These are phyloP conservation scores for Vaccinium corymbosum DNA, from an alignment of 148 eudicot genomes.

Conservation along the genomic window DNA sequence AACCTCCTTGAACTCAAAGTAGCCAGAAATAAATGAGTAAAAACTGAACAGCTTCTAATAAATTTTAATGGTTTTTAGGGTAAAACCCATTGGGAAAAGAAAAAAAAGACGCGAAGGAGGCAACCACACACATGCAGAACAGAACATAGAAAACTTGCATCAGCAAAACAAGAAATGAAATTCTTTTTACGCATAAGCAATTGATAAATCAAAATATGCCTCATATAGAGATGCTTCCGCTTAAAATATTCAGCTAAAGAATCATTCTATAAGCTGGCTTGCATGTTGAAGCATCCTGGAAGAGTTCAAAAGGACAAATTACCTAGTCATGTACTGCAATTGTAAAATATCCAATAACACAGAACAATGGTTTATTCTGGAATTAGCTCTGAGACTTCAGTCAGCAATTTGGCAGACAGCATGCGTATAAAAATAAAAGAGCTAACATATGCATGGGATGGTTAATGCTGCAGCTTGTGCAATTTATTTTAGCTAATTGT, in stretches of 20 bases:
- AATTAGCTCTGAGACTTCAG: background rate
- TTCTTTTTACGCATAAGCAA: background rate
- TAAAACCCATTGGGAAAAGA: background rate
- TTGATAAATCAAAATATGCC: background rate
- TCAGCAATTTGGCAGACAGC: background rate
- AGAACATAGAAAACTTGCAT: background rate
- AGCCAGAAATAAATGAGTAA: background rate
- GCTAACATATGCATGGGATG: background rate
- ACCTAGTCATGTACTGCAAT: background rate
- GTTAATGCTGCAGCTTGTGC: background rate
- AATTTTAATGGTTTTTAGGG: background rate
- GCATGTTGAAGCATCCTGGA: constrained; percentile 2
- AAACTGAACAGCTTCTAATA: background rate
- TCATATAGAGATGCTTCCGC: background rate
- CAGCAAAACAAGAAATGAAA: constrained; percentile 9
- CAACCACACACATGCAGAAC: background rate
- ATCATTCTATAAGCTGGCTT: background rate
- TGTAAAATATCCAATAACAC: background rate
- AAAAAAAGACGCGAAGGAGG: background rate
- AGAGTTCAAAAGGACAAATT: constrained; percentile 8
- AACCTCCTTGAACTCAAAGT: background rate
- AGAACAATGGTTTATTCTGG: background rate
- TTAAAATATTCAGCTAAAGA: background rate
- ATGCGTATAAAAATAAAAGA: background rate
- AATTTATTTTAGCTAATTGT: constrained; percentile 1